Evolutionary conservation across 2,329 filamentous ascomycete genomes (phyloP), one percentile per base, ranked within the genome.

Genomic region (Penicillium sp.): DNA sequence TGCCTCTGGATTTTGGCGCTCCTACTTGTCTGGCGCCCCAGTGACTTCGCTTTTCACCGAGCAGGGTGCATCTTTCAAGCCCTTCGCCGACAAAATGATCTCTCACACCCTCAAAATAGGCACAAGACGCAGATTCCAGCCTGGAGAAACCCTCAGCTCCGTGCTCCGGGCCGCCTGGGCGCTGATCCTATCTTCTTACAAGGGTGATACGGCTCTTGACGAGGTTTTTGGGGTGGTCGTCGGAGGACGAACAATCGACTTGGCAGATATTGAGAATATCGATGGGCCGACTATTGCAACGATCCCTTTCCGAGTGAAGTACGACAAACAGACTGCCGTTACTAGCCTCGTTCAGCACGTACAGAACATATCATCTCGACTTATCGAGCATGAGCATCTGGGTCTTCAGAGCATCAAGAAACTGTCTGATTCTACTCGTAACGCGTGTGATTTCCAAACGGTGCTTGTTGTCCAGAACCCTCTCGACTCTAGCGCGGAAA

Each of bases 301-400:
- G 4, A 46, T 50, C 12, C 52, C 52, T 4, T 13, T 54, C 8
- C 40, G 52, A 3, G 40, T 56, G 8, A 9, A 18, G 18, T 18
- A 18, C 18, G 18, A 18, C 18, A 3, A 18, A 3, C 18, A 18
- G 18, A 18, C 18, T 18, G 18, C 18, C 18, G 18, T 18, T 18
- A 18, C 18, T 18, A 71, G 77, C 34, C 83, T 76, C 50, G 66
- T 84, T 4, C 70, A 76, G 35, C 62, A 68, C 3, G 71, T 18
- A 18, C 18, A 18, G 18, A 18, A 18, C 18, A 18, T 18, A 29
- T 72, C 76, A 48, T 76, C 73, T 0, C 67, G 78, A 0, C 65
- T 70, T 4, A 74, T 78, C 47, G 81, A 78, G 0, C 76, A 82
- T 55, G 79, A 85, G 64, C 80, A 85, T 58, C 72, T 78, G 5